phyloP scores from a whole-genome alignment of 306 rosid genomes.

The Acacia confusa region DNA sequence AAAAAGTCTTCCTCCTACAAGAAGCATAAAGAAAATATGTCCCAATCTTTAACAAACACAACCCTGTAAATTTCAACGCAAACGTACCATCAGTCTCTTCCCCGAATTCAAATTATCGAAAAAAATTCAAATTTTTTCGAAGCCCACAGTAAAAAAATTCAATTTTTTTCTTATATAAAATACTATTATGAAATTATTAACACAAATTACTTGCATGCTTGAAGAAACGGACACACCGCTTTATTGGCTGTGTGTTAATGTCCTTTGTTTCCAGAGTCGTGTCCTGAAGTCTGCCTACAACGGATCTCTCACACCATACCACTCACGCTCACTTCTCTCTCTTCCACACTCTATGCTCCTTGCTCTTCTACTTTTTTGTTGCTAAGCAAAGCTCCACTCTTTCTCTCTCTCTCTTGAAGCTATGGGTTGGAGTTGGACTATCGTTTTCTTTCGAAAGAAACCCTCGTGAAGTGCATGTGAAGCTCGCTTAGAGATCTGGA shows the following conservation, averaged over 20 bases:
- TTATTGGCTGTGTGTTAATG: constrained; percentile 43
- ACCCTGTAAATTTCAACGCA: constrained; percentile 34
- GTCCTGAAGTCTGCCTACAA: constrained; percentile 48
- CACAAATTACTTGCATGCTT: constrained; percentile 51
- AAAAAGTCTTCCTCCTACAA: background rate
- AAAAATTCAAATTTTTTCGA: background rate
- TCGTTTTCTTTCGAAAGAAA: constrained; percentile 48
- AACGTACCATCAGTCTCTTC: constrained; percentile 30
- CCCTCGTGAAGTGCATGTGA: constrained; percentile 88
- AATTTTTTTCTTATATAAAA: background rate
- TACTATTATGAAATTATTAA: background rate
- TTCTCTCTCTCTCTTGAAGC: constrained; percentile 1
- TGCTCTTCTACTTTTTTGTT: background rate
- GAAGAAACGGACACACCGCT: constrained; percentile 68
- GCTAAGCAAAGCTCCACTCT: background rate
- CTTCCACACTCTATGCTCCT: background rate
- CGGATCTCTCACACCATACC: constrained; percentile 55
- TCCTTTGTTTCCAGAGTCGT: constrained; percentile 45
- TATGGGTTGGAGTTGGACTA: constrained; percentile 34
- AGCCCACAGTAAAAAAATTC: background rate
- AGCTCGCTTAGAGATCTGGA: constrained; percentile 73
- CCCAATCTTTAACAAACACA: constrained; percentile 28
- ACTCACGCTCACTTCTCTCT: background rate
- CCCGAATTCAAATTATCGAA: constrained; percentile 22
- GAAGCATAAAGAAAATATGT: constrained; percentile 18